These are phyloP conservation scores for Setaria italica DNA, from an alignment of 202 grass and related monocot genomes.

Conservation along the genomic window DNA sequence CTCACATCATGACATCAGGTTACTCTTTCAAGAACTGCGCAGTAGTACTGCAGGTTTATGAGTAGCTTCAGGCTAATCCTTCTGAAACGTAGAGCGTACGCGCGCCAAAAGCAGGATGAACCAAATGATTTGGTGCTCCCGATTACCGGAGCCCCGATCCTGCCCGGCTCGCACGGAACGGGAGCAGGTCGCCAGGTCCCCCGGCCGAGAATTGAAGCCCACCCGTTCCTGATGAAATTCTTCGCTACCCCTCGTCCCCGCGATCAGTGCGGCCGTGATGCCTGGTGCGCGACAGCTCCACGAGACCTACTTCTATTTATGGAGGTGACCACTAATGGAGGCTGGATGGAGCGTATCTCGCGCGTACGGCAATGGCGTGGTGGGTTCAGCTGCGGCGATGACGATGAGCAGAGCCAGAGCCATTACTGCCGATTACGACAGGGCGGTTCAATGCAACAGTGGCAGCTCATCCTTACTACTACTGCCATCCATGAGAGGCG, in stretches of 20 bases:
- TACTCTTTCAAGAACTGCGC: background rate
- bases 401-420: background rate
- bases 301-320: conserved; percentile 47
- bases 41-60: background rate
- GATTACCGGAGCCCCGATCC: background rate
- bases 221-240: conserved; percentile 31
- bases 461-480: background rate
- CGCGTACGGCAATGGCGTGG: conserved; percentile 23
- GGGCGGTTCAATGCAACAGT: conserved; percentile 46
- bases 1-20: conserved; percentile 16
- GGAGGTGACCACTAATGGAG: conserved; percentile 22
- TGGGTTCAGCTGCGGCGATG: background rate
- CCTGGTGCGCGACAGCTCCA: conserved; percentile 42
- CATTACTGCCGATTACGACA: conserved; percentile 39
- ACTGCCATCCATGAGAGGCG: background rate
- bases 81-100: background rate
- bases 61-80: conserved; percentile 18
- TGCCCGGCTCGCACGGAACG: conserved; percentile 22
- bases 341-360: background rate
- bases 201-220: conserved; percentile 10
- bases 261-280: conserved; percentile 26
- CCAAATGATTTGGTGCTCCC: conserved; percentile 4
- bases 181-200: background rate
- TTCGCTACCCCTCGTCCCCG: background rate
- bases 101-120: background rate